Conservation (phyloP, 2,329 filamentous ascomycete genomes). For the Septoria linicola region DNA sequence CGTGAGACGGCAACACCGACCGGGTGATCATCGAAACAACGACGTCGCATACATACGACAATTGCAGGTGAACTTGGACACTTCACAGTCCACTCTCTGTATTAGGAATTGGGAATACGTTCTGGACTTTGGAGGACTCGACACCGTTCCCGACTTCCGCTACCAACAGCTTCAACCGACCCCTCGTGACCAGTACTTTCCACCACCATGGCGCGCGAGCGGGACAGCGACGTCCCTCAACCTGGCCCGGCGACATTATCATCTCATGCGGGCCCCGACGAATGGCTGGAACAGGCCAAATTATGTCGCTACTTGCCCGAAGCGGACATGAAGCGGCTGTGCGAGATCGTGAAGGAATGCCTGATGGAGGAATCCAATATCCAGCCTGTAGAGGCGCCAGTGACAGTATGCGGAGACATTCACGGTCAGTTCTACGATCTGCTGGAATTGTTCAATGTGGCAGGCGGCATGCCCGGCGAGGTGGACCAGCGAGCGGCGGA, state of each 20-base stretch:
- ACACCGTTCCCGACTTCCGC: neutral
- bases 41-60: no score
- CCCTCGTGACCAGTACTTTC: neutral
- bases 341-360: constrained; percentile 97
- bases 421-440: constrained; percentile 99
- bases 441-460: constrained; percentile 92
- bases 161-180: no score
- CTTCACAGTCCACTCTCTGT: no score
- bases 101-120: no score
- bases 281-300: constrained; percentile 96
- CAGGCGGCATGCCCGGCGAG: constrained; percentile 93
- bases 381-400: constrained; percentile 92
- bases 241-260: constrained; percentile 85
- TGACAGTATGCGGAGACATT: constrained; percentile 96
- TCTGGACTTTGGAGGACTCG: no score
- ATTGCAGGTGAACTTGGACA: no score
- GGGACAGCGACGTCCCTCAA: constrained; percentile 67
- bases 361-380: constrained; percentile 99
- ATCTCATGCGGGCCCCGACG: constrained; percentile 81
- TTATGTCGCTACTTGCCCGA: constrained; percentile 97
- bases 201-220: constrained; percentile 48
- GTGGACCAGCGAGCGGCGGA: constrained; percentile 33
- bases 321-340: constrained; percentile 95
- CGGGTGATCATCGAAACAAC: no score
- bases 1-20: no score